These are phyloP conservation scores for Lumnitzera littorea DNA, from an alignment of 345 rosid genomes.

Conservation along the genomic window DNA sequence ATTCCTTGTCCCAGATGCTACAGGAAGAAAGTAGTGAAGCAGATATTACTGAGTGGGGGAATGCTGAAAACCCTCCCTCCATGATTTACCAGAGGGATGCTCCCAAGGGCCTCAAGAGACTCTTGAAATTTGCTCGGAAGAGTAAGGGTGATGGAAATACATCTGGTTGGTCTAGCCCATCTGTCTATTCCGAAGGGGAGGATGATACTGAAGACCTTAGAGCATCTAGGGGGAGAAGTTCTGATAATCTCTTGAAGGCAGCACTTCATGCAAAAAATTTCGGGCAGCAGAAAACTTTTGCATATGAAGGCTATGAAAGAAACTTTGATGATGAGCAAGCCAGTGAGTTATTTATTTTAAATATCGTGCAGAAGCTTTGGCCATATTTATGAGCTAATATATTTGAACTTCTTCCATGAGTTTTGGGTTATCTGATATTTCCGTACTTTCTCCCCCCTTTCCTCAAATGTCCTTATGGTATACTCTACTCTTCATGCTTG, in stretches of 20 bases:
- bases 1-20: conserved; percentile 68
- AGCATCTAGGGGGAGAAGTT: conserved; percentile 35
- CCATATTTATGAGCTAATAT: too few species aligned
- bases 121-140: conserved; percentile 61
- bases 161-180: conserved; percentile 58
- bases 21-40: conserved; percentile 63
- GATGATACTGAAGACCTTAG: conserved; percentile 47
- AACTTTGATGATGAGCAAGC: conserved; percentile 23
- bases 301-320: conserved; percentile 19
- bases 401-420: too few species aligned
- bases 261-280: conserved; percentile 37
- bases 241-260: conserved; percentile 42
- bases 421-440: neutral
- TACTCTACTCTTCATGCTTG: too few species aligned
- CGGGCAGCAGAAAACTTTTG: conserved; percentile 23
- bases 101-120: conserved; percentile 64
- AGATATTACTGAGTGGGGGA: conserved; percentile 57
- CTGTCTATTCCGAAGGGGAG: conserved; percentile 61
- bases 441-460: too few species aligned
- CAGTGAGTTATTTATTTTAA: too few species aligned
- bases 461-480: too few species aligned
- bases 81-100: conserved; percentile 48
- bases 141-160: conserved; percentile 54
- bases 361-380: too few species aligned
- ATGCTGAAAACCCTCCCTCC: conserved; percentile 57